A percentile compares a stretch with the other conserved stretches of the same genome.
These are phyloP conservation scores for Saprolegnia parasitica DNA, from an alignment of 352 stramenopile genomes.

Conservation along the genomic window DNA sequence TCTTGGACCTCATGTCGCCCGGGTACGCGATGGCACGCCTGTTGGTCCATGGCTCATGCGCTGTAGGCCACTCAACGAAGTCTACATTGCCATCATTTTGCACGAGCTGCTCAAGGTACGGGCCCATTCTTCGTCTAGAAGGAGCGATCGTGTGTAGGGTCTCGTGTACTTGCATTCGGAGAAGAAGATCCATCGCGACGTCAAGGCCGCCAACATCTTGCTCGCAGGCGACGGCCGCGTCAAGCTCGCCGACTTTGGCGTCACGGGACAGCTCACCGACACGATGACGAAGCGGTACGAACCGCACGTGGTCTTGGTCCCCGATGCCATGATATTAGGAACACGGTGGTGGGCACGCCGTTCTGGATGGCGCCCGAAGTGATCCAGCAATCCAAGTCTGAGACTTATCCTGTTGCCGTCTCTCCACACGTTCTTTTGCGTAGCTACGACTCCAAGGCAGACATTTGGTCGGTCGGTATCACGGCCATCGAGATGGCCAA, in stretches of 20 bases:
- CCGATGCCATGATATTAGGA: constrained; percentile 36
- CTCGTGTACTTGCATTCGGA: constrained; percentile 77
- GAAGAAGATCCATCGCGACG: constrained; percentile 81
- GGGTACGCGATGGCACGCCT: constrained; percentile 33
- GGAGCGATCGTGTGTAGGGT: constrained; percentile 33
- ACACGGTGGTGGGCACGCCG: constrained; percentile 95
- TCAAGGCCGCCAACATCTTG: constrained; percentile 80
- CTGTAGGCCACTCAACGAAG: constrained; percentile 60
- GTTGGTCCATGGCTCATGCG: constrained; percentile 3
- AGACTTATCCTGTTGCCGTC: constrained; percentile 24
- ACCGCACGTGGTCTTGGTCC: background rate
- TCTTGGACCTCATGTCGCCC: constrained; percentile 85
- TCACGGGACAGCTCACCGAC: constrained; percentile 94
- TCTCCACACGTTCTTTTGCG: background rate
- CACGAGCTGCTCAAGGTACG: constrained; percentile 59
- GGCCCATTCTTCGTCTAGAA: no score
- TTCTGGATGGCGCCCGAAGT: constrained; percentile 97
- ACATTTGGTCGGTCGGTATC: constrained; percentile 99
- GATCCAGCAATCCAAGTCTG: constrained; percentile 63
- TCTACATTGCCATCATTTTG: constrained; percentile 79
- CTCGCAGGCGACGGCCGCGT: constrained; percentile 74
- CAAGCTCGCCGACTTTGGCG: constrained; percentile 79
- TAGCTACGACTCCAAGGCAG: constrained; percentile 95
- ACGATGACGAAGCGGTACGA: constrained; percentile 92
- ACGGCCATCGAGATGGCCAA: constrained; percentile 99